Percentiles rank a stretch among this genome's conserved stretches.
These are phyloP conservation scores for Daedalea quercina DNA, from an alignment of 768 basidiomycete genomes.

Conservation along the genomic window DNA sequence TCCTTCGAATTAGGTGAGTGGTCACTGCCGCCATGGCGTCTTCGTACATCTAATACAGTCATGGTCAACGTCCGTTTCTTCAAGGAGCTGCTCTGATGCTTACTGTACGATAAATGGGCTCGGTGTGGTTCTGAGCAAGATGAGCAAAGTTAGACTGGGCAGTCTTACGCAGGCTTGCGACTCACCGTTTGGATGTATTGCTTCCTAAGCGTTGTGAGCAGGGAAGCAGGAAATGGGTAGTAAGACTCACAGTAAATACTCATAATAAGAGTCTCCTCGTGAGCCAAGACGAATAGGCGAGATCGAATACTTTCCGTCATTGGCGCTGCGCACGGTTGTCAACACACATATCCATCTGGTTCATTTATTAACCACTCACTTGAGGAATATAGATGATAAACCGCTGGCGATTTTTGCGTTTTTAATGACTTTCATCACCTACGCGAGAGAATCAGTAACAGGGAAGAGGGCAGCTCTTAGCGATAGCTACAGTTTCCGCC, in stretches of 20 bases:
- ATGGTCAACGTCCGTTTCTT: background rate
- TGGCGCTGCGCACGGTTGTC: constrained; percentile 29
- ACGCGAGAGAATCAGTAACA: background rate
- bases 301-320: constrained; percentile 46
- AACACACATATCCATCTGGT: background rate
- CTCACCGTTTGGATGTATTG: constrained; percentile 79
- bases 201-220: constrained; percentile 35
- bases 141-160: background rate
- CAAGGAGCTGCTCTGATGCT: constrained; percentile 16
- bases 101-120: constrained; percentile 72
- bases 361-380: constrained; percentile 33
- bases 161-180: background rate
- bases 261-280: constrained; percentile 91
- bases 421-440: constrained; percentile 71
- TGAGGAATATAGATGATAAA: constrained; percentile 79
- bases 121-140: constrained; percentile 53
- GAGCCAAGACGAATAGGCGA: constrained; percentile 86
- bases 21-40: constrained; percentile 81
- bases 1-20: constrained; percentile 61
- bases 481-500: constrained; percentile 53
- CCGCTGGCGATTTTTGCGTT: constrained; percentile 58
- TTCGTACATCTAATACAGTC: constrained; percentile 72
- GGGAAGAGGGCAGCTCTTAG: background rate
- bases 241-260: constrained; percentile 66
- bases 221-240: constrained; percentile 4